phyloP scores from a whole-genome alignment of 495 filamentous ascomycete genomes.

The Xanthoparmelia taractica region DNA sequence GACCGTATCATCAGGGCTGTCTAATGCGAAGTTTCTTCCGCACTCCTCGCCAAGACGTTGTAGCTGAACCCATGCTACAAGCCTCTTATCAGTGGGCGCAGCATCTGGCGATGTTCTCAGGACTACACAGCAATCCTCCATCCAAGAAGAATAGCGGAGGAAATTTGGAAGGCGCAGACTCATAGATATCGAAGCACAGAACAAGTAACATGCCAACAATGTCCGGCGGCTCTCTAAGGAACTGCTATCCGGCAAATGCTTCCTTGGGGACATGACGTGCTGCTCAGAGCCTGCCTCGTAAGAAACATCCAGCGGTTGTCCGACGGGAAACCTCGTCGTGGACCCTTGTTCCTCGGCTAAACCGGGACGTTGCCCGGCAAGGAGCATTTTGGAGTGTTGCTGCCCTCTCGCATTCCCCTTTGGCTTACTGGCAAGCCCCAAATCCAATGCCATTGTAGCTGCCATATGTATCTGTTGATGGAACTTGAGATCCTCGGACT shows the following conservation, averaged over 20 bases:
- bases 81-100: slow-evolving; percentile 50
- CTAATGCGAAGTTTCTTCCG: slow-evolving; percentile 28
- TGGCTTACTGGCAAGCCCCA: slow-evolving; percentile 50
- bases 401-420: neutral
- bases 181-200: slow-evolving; percentile 55
- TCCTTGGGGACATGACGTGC: slow-evolving; percentile 23
- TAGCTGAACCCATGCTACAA: slow-evolving; percentile 31
- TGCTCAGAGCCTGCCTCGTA: neutral
- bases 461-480: slow-evolving; percentile 74
- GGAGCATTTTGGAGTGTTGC: slow-evolving; percentile 1
- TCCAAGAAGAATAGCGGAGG: slow-evolving; percentile 63
- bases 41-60: slow-evolving; percentile 33
- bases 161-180: slow-evolving; percentile 66
- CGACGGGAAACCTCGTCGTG: neutral
- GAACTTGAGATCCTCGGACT: slow-evolving; percentile 72
- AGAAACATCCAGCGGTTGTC: neutral
- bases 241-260: slow-evolving; percentile 42
- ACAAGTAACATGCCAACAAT: slow-evolving; percentile 65
- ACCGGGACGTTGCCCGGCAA: neutral
- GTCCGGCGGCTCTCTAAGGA: slow-evolving; percentile 59
- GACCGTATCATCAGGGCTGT: slow-evolving; percentile 30
- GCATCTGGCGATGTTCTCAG: slow-evolving; percentile 62
- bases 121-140: slow-evolving; percentile 65
- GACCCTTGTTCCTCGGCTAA: neutral
- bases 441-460: slow-evolving; percentile 70